phyloP scores from a whole-genome alignment of 768 basidiomycete species.

The Clitopilus passeckerianus region DNA sequence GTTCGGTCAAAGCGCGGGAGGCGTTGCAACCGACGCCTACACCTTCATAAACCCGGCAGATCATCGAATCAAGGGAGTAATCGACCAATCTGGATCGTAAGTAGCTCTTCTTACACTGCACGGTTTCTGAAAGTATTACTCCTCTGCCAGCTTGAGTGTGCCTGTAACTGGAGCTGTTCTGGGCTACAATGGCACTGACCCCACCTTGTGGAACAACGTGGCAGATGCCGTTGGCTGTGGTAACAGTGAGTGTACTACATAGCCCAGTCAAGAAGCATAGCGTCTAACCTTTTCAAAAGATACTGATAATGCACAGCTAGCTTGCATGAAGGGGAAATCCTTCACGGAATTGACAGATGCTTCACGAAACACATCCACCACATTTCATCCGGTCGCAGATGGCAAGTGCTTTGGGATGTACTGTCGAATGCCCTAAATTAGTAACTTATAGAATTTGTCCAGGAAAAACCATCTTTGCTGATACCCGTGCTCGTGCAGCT shows the following conservation, averaged over 20 bases:
- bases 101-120: not conserved
- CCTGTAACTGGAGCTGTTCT: not conserved
- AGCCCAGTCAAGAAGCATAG: conserved; percentile 1
- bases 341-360: conserved; percentile 19
- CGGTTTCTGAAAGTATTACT: not conserved
- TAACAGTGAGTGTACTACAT: conserved; percentile 13
- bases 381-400: conserved; percentile 24
- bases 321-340: conserved; percentile 25
- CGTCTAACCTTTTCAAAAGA: conserved; percentile 1
- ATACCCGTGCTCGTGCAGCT: conserved; percentile 9
- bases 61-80: conserved; percentile 23
- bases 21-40: conserved; percentile 20
- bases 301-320: conserved; percentile 19
- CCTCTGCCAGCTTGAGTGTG: not conserved
- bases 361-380: conserved; percentile 15
- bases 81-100: conserved; percentile 26
- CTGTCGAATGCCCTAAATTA: not conserved
- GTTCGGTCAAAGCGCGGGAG: conserved; percentile 29
- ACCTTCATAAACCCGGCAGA: conserved; percentile 23
- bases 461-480: conserved; percentile 25
- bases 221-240: conserved; percentile 24
- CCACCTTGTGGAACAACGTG: conserved; percentile 20
- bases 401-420: conserved; percentile 11
- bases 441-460: not conserved
- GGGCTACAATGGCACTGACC: conserved; percentile 7